Conservation (phyloP, 257 asterid species). For the Solanum paucissectum region DNA sequence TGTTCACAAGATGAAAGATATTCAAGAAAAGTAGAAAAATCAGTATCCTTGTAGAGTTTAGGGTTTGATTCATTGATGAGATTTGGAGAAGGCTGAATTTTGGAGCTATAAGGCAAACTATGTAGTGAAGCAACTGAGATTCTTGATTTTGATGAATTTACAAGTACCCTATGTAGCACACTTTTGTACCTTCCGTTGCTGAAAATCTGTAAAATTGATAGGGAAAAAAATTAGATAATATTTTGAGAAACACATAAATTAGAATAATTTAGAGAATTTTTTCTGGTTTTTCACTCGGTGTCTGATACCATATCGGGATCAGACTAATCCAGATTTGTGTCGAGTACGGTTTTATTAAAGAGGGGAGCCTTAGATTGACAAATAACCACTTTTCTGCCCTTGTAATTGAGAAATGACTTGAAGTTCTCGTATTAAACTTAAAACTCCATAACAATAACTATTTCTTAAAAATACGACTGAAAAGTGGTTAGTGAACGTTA, state of each 20-base stretch:
- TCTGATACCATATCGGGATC: accelerated
- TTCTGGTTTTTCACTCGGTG: accelerated
- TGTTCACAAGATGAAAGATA: conserved; percentile 20
- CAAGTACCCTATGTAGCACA: conserved; percentile 30
- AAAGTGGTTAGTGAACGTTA: neutral
- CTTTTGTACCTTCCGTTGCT: conserved; percentile 35
- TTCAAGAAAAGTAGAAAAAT: conserved; percentile 19
- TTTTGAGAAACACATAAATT: neutral
- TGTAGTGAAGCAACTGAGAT: conserved; percentile 30
- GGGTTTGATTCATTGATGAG: conserved; percentile 19
- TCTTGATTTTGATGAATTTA: conserved; percentile 16
- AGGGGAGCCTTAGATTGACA: neutral
- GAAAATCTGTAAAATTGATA: conserved; percentile 11
- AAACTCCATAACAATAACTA: neutral
- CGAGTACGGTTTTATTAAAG: neutral
- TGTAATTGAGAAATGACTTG: neutral
- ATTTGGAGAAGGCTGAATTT: conserved; percentile 11
- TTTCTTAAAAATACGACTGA: neutral
- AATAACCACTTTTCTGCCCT: neutral
- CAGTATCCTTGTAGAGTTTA: conserved; percentile 21
- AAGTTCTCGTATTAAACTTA: neutral
- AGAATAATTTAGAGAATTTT: neutral
- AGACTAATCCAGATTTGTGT: neutral
- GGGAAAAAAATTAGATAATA: neutral
- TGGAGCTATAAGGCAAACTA: conserved; percentile 12